A percentile compares a stretch with the other conserved stretches of the same genome.
Conservation (phyloP, 1,284 basidiomycete species). For the Trametes sp. region DNA sequence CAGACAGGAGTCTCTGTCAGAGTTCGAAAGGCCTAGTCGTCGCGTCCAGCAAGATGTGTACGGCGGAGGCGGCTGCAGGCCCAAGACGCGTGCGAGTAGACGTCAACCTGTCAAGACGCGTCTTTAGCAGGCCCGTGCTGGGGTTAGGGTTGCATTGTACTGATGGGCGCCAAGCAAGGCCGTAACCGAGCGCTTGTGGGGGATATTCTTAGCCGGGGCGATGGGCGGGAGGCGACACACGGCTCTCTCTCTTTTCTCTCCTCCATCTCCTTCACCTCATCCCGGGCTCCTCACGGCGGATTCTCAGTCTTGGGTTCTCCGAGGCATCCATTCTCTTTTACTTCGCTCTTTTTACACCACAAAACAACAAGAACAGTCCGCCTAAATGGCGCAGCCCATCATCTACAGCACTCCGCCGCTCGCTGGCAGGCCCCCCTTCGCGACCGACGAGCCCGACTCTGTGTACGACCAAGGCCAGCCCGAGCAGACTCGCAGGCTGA, state of each 20-base stretch:
- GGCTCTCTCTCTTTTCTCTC: slow-evolving; percentile 26
- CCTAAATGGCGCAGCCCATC: slow-evolving; percentile 41
- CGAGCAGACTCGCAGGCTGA: slow-evolving; percentile 47
- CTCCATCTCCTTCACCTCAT: slow-evolving; percentile 23
- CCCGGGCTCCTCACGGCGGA: slow-evolving; percentile 29
- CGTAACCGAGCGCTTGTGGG: slow-evolving; percentile 9
- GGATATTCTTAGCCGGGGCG: slow-evolving; percentile 25
- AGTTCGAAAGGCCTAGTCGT: neutral
- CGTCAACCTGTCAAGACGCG: neutral
- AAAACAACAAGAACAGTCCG: slow-evolving; percentile 8
- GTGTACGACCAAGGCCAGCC: slow-evolving; percentile 53
- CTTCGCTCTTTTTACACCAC: slow-evolving; percentile 31
- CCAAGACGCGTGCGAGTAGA: slow-evolving; percentile 18
- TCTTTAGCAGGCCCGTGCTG: neutral
- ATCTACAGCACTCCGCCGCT: slow-evolving; percentile 52
- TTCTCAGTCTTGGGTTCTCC: slow-evolving; percentile 29
- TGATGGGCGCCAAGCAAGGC: neutral
- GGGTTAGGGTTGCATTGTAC: slow-evolving; percentile 12
- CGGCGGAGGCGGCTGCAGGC: neutral
- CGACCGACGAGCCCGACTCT: slow-evolving; percentile 71
- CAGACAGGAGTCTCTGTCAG: neutral
- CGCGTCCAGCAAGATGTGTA: neutral
- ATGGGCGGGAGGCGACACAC: slow-evolving; percentile 17
- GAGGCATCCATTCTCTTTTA: slow-evolving; percentile 46
- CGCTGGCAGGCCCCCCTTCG: slow-evolving; percentile 71